Conservation (phyloP, 352 stramenopile species). For the Phytophthora europaea region DNA sequence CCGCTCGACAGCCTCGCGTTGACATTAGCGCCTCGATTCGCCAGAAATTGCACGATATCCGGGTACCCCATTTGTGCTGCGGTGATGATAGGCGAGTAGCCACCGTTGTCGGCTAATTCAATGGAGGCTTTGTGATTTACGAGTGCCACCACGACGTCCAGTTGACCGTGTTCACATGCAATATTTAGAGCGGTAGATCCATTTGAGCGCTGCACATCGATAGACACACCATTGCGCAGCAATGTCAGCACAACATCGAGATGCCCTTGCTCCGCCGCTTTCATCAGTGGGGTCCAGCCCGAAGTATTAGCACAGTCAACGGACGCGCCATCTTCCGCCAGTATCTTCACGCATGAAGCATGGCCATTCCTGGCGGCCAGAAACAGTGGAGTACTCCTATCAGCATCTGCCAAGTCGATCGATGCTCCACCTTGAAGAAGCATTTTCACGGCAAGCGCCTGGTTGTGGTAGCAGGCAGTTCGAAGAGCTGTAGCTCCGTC, state of each 20-base stretch:
- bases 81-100: slow-evolving; percentile 24
- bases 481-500: not conserved
- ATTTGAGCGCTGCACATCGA: slow-evolving; percentile 4
- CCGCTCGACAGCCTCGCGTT: slow-evolving; percentile 15
- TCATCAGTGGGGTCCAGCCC: slow-evolving; percentile 14
- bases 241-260: not conserved
- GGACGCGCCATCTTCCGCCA: not conserved
- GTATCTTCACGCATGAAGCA: not conserved
- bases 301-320: not conserved
- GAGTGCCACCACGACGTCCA: not conserved
- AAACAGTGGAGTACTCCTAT: slow-evolving; percentile 6
- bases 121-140: slow-evolving; percentile 8
- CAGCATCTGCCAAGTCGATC: not conserved
- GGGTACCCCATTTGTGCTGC: slow-evolving; percentile 6
- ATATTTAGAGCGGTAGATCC: slow-evolving; percentile 25
- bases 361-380: not conserved
- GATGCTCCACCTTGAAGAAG: not conserved
- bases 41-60: slow-evolving; percentile 23
- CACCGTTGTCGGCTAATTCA: slow-evolving; percentile 14
- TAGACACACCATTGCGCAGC: not conserved
- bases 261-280: slow-evolving; percentile 12
- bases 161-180: slow-evolving; percentile 20
- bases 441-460: too few species aligned
- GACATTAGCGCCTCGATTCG: slow-evolving; percentile 1
- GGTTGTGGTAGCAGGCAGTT: not conserved